Percentiles rank a stretch among this genome's conserved stretches.
Evolutionary conservation across 805 yeast species (phyloP).

Genomic region (Hanseniaspora osmophila): DNA sequence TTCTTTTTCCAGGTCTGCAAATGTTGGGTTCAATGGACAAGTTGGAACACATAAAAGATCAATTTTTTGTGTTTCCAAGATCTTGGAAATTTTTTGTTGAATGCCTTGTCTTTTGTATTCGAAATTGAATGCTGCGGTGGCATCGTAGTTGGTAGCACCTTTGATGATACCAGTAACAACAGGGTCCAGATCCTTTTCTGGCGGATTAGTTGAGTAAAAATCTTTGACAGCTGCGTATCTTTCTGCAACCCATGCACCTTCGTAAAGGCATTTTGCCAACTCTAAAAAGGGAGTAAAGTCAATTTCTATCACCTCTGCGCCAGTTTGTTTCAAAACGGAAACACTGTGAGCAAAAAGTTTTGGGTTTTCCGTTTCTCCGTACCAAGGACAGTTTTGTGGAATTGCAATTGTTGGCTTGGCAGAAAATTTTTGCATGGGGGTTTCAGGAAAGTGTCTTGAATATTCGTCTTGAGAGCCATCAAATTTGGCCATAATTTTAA

Average conservation of each 20-base stretch:
- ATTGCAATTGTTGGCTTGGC: slow-evolving; percentile 55
- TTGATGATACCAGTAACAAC: slow-evolving; percentile 64
- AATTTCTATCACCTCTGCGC: slow-evolving; percentile 45
- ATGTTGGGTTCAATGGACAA: slow-evolving; percentile 81
- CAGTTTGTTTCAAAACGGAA: slow-evolving; percentile 33
- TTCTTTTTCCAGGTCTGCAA: slow-evolving; percentile 55
- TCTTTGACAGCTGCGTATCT: slow-evolving; percentile 73
- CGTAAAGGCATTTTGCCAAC: slow-evolving; percentile 78
- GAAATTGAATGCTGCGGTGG: slow-evolving; percentile 69
- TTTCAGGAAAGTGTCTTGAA: slow-evolving; percentile 59
- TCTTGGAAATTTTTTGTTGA: slow-evolving; percentile 43
- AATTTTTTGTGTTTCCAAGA: slow-evolving; percentile 33
- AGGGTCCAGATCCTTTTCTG: slow-evolving; percentile 62
- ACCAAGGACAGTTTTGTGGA: slow-evolving; percentile 65
- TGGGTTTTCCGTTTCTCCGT: slow-evolving; percentile 67
- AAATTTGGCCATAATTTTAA: slow-evolving; percentile 54
- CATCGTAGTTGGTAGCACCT: slow-evolving; percentile 65
- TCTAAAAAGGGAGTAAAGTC: slow-evolving; percentile 69
- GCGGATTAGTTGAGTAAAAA: slow-evolving; percentile 57
- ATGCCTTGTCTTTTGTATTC: slow-evolving; percentile 82
- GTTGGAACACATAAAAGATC: slow-evolving; percentile 86
- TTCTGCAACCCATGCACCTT: slow-evolving; percentile 98
- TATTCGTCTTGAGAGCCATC: slow-evolving; percentile 64
- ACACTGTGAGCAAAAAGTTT: slow-evolving; percentile 51
- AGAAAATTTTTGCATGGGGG: slow-evolving; percentile 48